Conservation (phyloP, 441 rosid genomes). For the Mallotus repandus region DNA sequence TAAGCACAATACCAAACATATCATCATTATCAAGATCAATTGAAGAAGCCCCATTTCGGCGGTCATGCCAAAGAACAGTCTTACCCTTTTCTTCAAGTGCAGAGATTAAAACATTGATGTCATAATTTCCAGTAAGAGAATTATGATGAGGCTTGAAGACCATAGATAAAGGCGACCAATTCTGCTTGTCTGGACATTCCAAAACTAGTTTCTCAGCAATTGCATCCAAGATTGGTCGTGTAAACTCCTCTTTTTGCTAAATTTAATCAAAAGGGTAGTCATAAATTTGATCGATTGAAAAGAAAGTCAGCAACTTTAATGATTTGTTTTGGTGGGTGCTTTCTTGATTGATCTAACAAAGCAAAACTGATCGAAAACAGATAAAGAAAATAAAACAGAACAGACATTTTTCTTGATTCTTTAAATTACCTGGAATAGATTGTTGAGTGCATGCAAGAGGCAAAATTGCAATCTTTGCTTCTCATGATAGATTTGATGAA, state of each 20-base stretch:
- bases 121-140: conserved; percentile 73
- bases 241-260: conserved; percentile 66
- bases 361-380: neutral
- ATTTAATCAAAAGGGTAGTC: neutral
- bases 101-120: conserved; percentile 75
- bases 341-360: neutral
- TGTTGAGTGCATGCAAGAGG: conserved; percentile 86
- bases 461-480: conserved; percentile 77
- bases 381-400: neutral
- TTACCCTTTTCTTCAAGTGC: conserved; percentile 69
- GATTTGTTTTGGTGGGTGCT: neutral
- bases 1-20: conserved; percentile 72
- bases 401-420: neutral
- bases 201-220: conserved; percentile 60
- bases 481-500: conserved; percentile 68
- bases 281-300: neutral
- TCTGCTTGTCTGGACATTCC: conserved; percentile 53
- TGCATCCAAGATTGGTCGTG: conserved; percentile 55
- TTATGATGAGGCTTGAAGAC: conserved; percentile 85
- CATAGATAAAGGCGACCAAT: conserved; percentile 68
- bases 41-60: conserved; percentile 53
- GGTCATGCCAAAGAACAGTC: conserved; percentile 76
- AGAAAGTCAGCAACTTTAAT: neutral
- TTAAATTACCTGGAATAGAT: conserved; percentile 77
- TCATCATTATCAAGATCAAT: conserved; percentile 43